phyloP scores from a whole-genome alignment of 805 yeast genomes.

The Debaryomyces hansenii region DNA sequence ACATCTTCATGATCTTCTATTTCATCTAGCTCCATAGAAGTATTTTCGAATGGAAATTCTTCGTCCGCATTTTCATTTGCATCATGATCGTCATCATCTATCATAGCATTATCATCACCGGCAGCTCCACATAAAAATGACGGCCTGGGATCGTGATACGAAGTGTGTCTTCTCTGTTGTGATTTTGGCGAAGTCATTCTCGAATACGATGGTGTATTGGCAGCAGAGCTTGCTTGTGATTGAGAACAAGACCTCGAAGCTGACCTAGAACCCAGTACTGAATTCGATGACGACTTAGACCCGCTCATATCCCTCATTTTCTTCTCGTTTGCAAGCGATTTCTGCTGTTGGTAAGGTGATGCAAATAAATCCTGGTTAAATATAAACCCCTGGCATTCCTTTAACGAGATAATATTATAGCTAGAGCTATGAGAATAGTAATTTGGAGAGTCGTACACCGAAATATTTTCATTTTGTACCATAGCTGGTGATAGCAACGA shows the following conservation, averaged over 20 bases:
- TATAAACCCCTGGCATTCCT: constrained; percentile 69
- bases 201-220: constrained; percentile 5
- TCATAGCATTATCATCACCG: constrained; percentile 11
- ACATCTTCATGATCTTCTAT: constrained; percentile 9
- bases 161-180: constrained; percentile 30
- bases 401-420: constrained; percentile 44
- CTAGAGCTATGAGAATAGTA: constrained; percentile 28
- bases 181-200: constrained; percentile 1
- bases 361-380: constrained; percentile 82
- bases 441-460: constrained; percentile 49
- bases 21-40: constrained; percentile 1
- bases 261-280: constrained; percentile 1
- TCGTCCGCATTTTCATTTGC: constrained; percentile 9
- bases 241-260: constrained; percentile 5
- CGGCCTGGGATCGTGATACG: constrained; percentile 26
- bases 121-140: constrained; percentile 6
- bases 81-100: constrained; percentile 15
- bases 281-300: constrained; percentile 13
- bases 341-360: constrained; percentile 61
- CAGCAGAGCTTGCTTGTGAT: constrained; percentile 4
- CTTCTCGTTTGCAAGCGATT: constrained; percentile 33
- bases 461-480: constrained; percentile 55
- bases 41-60: constrained; percentile 3
- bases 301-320: constrained; percentile 25
- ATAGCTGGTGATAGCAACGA: constrained; percentile 58